Percentiles rank a stretch among this genome's conserved stretches.
Evolutionary conservation across 148 eudicot species (phyloP).

Genomic region (Chenopodium quinoa): DNA sequence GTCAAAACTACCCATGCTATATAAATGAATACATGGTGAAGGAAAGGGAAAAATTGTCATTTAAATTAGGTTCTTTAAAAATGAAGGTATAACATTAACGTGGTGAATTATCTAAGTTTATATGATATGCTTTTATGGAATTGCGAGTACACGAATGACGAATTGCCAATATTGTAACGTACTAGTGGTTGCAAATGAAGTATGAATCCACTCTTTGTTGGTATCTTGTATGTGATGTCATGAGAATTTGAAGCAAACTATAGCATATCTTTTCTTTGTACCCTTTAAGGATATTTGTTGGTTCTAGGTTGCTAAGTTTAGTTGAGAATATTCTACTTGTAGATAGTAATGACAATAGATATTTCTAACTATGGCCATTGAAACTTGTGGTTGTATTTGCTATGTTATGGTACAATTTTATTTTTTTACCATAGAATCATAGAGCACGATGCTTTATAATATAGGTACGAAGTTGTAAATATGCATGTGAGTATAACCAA

Average conservation of each 20-base stretch:
- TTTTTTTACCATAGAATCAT: no score
- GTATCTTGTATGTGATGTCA: constrained; percentile 24
- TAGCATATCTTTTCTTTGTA: not conserved
- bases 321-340: not conserved
- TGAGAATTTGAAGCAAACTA: not conserved
- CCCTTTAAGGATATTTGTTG: constrained; percentile 3
- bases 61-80: not conserved
- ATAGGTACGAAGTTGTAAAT: no score
- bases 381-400: no score
- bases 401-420: no score
- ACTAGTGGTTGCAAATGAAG: constrained; percentile 13
- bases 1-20: not conserved
- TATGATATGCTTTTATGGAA: not conserved
- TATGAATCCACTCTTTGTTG: constrained; percentile 5
- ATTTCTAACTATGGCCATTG: no score
- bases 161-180: not conserved
- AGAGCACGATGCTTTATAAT: no score
- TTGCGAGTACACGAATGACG: constrained; percentile 14
- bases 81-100: not conserved
- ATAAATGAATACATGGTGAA: not conserved
- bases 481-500: no score
- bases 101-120: not conserved
- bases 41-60: constrained; percentile 6
- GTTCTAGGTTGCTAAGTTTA: not conserved
- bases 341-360: not conserved